Base-by-base conservation (phyloP, 2,329 filamentous ascomycete species). In the Pezicula radicicola region DNA sequence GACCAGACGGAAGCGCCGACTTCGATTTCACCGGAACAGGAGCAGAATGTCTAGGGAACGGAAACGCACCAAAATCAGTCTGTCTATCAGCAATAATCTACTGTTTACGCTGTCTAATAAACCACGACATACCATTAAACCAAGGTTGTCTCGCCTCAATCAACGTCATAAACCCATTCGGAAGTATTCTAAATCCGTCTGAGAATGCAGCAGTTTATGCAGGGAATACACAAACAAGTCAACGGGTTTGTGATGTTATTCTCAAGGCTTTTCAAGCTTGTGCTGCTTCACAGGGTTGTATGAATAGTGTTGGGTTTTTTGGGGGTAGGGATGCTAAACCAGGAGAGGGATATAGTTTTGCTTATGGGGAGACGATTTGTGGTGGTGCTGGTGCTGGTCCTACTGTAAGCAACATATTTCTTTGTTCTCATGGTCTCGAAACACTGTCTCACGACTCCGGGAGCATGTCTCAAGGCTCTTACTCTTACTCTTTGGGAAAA, bases 21-120 rank as follows among this genome's bases (percentile, higher is more conserved):
- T 92, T 92, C 62, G 83, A 92, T 68, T 87, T 92, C 66, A 77
- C 75, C 0, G 88, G 88, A 21, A 92, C 88, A 0, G 88, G 88
- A 0, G 81, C 85, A 0, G 87, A 92, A 67, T 85, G 89, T 0
- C 89, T 89, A 60, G 76, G 77, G 30, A 91, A 90, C 62, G 84
- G 85, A 69, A 92, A 92, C 63, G 88, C 88, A 0, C 88, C 88
- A 0, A 81, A 89, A 67, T 88, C 88, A 2, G 87, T 92, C 42
- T 91, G 87, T 0, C 89, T 87, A 70, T 87, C 81, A 21, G 88
- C 88, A 42, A 91, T 92, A 63, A 92, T 93, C 65, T 93, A 93
- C 75, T 89, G 86, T 60, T 75, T 93, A 8, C 83, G 89, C 41
- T 89, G 85, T 60, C 77, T 94, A 55, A 89, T 93, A 62, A 83